phyloP scores from a whole-genome alignment of 2,329 filamentous ascomycete species.

The Rasamsonia emersonii region DNA sequence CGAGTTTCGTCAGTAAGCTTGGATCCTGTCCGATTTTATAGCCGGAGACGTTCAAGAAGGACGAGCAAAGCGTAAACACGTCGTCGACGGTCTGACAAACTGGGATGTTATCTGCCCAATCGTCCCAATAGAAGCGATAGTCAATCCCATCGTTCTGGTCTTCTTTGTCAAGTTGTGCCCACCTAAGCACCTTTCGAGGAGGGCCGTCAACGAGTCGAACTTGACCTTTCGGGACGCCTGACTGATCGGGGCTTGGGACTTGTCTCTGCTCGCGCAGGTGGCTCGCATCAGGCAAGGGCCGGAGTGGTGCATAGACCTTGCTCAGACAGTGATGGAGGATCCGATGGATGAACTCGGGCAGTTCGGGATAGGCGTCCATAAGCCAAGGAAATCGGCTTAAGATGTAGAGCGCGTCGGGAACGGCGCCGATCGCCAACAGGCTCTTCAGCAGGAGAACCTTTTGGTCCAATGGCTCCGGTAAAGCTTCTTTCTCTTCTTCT shows the following conservation, averaged over 20 bases:
- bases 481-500: conserved; percentile 37
- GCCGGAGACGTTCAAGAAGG: conserved; percentile 75
- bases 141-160: conserved; percentile 65
- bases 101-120: conserved; percentile 90
- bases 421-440: conserved; percentile 78
- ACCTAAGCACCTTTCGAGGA: conserved; percentile 62
- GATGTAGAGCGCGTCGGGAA: conserved; percentile 88
- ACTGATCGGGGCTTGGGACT: conserved; percentile 53
- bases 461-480: conserved; percentile 72
- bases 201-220: conserved; percentile 53
- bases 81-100: conserved; percentile 86
- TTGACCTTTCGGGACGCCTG: conserved; percentile 59
- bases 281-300: conserved; percentile 36
- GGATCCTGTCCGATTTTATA: conserved; percentile 83
- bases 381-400: conserved; percentile 91
- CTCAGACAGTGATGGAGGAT: conserved; percentile 74
- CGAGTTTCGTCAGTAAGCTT: conserved; percentile 67
- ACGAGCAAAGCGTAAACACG: conserved; percentile 75
- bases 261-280: conserved; percentile 42
- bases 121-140: conserved; percentile 94
- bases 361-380: conserved; percentile 71
- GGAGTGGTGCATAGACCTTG: conserved; percentile 56
- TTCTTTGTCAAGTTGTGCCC: conserved; percentile 72
- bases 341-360: conserved; percentile 73
- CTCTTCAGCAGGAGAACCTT: conserved; percentile 79